These are phyloP conservation scores for Cordyceps pruinosa DNA, from an alignment of 2,329 filamentous ascomycete genomes.

Conservation along the genomic window DNA sequence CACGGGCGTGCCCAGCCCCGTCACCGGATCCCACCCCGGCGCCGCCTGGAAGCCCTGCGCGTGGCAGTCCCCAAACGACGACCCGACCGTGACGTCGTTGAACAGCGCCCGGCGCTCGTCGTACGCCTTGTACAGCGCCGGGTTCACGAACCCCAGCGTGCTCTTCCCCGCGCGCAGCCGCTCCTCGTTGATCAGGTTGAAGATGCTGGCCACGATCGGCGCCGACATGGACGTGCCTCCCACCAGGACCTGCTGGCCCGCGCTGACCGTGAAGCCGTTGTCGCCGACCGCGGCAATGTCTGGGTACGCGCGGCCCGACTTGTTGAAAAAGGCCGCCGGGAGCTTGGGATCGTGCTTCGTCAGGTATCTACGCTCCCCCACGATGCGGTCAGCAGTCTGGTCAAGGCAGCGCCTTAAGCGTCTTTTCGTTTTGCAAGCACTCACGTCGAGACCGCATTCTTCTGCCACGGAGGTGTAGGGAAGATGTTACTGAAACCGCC, in stretches of 20 bases:
- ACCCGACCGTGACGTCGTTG: background rate
- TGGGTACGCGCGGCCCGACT: constrained; percentile 32
- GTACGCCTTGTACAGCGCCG: constrained; percentile 8
- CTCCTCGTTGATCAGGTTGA: constrained; percentile 16
- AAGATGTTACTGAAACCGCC: constrained; percentile 35
- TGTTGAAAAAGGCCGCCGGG: constrained; percentile 26
- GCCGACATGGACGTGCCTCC: constrained; percentile 13
- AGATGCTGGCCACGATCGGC: constrained; percentile 16
- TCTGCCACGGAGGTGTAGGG: constrained; percentile 39
- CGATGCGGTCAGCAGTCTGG: background rate
- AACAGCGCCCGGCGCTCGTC: background rate
- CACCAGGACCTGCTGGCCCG: constrained; percentile 18
- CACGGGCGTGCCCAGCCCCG: background rate
- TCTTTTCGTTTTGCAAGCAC: background rate
- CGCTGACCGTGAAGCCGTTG: constrained; percentile 33
- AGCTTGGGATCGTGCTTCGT: constrained; percentile 13
- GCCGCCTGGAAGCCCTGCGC: background rate
- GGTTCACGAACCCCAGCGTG: constrained; percentile 27
- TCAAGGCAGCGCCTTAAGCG: too few relatives aligned
- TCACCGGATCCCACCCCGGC: background rate
- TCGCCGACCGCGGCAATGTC: constrained; percentile 38
- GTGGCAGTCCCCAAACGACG: background rate
- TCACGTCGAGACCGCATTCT: constrained; percentile 25
- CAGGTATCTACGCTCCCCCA: background rate
- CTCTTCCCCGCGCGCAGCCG: constrained; percentile 26